Evolutionary conservation across 495 filamentous ascomycete species (phyloP), one percentile per base, ranked within the genome.

Genomic region (Penicillium roqueforti): DNA sequence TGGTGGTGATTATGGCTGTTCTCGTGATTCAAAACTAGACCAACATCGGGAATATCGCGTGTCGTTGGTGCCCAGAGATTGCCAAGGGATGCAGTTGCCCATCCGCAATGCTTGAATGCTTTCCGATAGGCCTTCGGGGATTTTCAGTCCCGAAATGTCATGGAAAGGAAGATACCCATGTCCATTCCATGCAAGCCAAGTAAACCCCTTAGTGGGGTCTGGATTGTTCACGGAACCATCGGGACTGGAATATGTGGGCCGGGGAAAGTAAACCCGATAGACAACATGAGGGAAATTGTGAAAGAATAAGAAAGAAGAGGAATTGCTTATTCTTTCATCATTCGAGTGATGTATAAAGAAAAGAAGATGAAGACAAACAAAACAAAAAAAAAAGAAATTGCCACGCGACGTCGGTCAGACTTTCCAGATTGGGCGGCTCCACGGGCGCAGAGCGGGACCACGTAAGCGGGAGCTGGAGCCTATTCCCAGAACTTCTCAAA

Each of bases 341-440:
- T 38, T 18, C 5, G 2, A 18, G 36, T 18, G 18, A 13, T 41
- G 10, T 3, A 23, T 10, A 7, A 38, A 38, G n/a, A 19, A 11
- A 13, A 18, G 16, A 36, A 37, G n/a, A 10, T 14, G n/a, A 19
- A 38, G 3, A 4, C 1, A 7, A 26, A 19, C 6, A 37, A 28
- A 20, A 47, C 11, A 14, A 22, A 25, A 23, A 16, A 14, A 29
- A 19, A 40, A 20, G 40, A 4, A 40, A 22, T 22, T 22, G 19
- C 8, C 18, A 26, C 13, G 25, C 40, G 23, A 29, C 5, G 13
- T 51, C 58, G 58, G 58, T 32, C 49, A 47, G 38, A 57, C 54
- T 57, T 60, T 53, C 58, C 54, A 36, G 19, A 53, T 60, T 39
- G 39, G 54, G 57, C 14, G n/a, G 36, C 4, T 8, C 14, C 14